Base-by-base conservation (phyloP, 2,329 filamentous ascomycete genomes). In the Mycosphaerella arachidis region DNA sequence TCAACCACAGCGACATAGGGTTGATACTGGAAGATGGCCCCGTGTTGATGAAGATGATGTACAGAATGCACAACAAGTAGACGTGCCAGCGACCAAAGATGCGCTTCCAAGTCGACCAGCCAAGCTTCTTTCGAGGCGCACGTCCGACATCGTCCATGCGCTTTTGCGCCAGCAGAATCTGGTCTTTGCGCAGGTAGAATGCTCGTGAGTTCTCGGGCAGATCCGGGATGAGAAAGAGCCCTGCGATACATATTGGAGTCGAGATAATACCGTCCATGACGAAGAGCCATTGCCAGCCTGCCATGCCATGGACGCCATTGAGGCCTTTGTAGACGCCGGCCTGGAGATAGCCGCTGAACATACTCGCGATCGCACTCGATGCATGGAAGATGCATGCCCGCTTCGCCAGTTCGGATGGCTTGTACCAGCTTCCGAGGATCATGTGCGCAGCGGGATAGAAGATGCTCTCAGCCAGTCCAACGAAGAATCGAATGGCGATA, bases 1-100 rank as follows among this genome's bases (percentile, higher is more conserved):
- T 79, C 20, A 68, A 58, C 66, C 66, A 68, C 9, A 68, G 58
- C 16, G 66, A 65, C 27, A 68, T 45, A 0, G 66, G 66, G 18
- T 66, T 66, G 58, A 68, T 58, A 53, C 61, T 63, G 13, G 60
- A 63, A 8, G 63, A 65, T 20, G 66, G 64, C 3, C 66, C 62
- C 58, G 78, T 70, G 69, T 89, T 88, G 71, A 86, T 87, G 76
- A 87, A 88, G 46, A 82, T 72, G 55, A 88, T 78, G 68, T 88
- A 89, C 1, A 87, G 71, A 0, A 83, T 57, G 0, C 79, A 79
- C 3, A 89, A 74, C 0, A 81, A 64, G 57, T 86, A 89, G 1
- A 89, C 83, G 62, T 86, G 86, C 86, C 86, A 89, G 6, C 81
- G 83, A 0, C 78, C 77, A 58, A 88, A 82, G 18, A 88, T 87